A percentile compares a stretch with the other conserved stretches of the same genome.
Conservation (phyloP, 1,284 basidiomycete genomes). For the Irpex rosettiformis region DNA sequence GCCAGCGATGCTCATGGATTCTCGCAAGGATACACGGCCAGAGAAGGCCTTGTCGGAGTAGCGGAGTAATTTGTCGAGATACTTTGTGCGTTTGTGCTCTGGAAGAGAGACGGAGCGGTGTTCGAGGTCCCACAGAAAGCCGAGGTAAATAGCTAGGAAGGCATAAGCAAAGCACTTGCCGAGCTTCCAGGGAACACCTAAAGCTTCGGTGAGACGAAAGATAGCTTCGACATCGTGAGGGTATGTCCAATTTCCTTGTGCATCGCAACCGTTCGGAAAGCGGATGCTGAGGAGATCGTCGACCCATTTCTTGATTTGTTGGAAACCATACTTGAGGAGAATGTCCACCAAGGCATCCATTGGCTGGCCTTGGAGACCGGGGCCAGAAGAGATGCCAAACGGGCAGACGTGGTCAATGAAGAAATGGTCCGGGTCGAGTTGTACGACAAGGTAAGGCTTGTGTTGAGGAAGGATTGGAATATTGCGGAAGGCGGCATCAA, state of each 20-base stretch:
- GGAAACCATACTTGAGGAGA: slow-evolving; percentile 13
- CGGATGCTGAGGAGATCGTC: neutral
- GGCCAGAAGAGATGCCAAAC: slow-evolving; percentile 29
- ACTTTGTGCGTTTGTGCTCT: slow-evolving; percentile 7
- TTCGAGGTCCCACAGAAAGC: slow-evolving; percentile 17
- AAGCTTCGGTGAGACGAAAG: slow-evolving; percentile 12
- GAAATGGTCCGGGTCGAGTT: slow-evolving; percentile 26
- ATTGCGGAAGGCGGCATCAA: slow-evolving; percentile 31
- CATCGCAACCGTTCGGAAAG: neutral
- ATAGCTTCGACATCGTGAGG: slow-evolving; percentile 19
- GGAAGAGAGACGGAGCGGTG: slow-evolving; percentile 4
- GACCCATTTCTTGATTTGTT: neutral
- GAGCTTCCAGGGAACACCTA: slow-evolving; percentile 22
- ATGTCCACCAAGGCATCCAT: slow-evolving; percentile 30
- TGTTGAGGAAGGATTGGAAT: slow-evolving; percentile 20
- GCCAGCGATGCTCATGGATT: slow-evolving; percentile 26
- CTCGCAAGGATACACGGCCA: slow-evolving; percentile 11
- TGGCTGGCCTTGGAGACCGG: slow-evolving; percentile 29
- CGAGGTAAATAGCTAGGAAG: slow-evolving; percentile 10
- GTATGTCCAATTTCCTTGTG: slow-evolving; percentile 19
- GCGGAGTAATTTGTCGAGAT: neutral
- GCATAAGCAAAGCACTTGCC: slow-evolving; percentile 18
- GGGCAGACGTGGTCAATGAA: slow-evolving; percentile 25
- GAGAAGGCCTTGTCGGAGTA: slow-evolving; percentile 21
- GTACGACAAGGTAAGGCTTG: slow-evolving; percentile 16